Conservation (phyloP, 192 early-diverging fungal genomes). For the Podila epicladia region DNA sequence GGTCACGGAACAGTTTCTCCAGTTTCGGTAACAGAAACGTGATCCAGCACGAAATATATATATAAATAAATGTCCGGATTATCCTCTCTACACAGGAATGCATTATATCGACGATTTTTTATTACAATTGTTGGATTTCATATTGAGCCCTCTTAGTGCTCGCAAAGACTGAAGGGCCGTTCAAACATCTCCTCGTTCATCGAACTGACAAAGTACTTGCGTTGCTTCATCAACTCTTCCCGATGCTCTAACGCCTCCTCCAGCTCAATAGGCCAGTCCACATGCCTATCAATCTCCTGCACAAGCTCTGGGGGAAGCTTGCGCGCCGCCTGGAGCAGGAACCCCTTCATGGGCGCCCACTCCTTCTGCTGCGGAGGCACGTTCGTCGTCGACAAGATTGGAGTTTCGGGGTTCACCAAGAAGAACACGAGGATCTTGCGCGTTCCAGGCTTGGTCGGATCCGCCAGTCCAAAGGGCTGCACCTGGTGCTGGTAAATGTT, state of each 20-base stretch:
- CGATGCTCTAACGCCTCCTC: constrained; percentile 13
- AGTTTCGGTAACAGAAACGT: too few species aligned
- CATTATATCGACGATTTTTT: too few species aligned
- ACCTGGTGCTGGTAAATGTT: constrained; percentile 79
- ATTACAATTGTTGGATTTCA: neutral
- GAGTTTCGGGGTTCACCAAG: constrained; percentile 69
- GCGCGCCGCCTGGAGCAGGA: neutral
- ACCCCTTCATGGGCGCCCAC: constrained; percentile 4
- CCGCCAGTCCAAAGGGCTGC: constrained; percentile 63
- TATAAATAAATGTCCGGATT: too few species aligned
- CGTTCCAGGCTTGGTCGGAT: constrained; percentile 60
- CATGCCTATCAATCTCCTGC: neutral
- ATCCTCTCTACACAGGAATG: too few species aligned
- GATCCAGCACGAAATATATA: too few species aligned
- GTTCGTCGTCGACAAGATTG: constrained; percentile 62
- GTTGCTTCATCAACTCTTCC: constrained; percentile 16
- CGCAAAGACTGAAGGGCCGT: constrained; percentile 18
- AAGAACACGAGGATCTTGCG: constrained; percentile 79
- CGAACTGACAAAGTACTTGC: constrained; percentile 9
- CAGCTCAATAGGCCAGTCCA: constrained; percentile 17
- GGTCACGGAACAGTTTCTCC: too few species aligned
- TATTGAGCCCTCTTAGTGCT: neutral
- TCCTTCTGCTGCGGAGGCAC: constrained; percentile 74
- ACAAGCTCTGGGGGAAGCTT: constrained; percentile 17
- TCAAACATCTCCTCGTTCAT: constrained; percentile 12